Percentiles rank a stretch among this genome's conserved stretches.
These are phyloP conservation scores for Candida frijolesensis DNA, from an alignment of 1,139 yeast genomes.

Conservation along the genomic window DNA sequence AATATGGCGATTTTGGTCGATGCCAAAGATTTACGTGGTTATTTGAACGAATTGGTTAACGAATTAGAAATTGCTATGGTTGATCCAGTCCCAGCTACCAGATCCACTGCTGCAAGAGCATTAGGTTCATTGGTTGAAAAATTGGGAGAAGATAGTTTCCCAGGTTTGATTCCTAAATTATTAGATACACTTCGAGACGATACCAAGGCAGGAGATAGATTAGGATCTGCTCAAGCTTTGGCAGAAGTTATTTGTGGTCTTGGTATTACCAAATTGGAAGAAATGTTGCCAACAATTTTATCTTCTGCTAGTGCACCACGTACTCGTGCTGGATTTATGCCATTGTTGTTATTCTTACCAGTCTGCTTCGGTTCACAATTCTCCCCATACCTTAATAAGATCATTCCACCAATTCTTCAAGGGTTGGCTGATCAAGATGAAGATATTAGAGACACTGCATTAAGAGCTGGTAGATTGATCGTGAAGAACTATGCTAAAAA, in stretches of 20 bases:
- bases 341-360: constrained; percentile 84
- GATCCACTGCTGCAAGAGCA: constrained; percentile 98
- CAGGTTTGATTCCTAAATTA: constrained; percentile 83
- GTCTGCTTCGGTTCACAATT: constrained; percentile 93
- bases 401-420: constrained; percentile 85
- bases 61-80: constrained; percentile 95
- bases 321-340: constrained; percentile 90
- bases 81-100: constrained; percentile 95
- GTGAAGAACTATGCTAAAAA: constrained; percentile 90
- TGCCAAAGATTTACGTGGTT: constrained; percentile 80
- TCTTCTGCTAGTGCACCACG: constrained; percentile 69
- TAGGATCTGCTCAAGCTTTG: constrained; percentile 97
- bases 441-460: constrained; percentile 83
- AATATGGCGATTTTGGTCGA: constrained; percentile 97
- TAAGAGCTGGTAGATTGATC: constrained; percentile 90
- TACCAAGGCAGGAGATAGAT: constrained; percentile 82
- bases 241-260: constrained; percentile 93
- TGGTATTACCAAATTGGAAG: constrained; percentile 86
- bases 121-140: constrained; percentile 95
- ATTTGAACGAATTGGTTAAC: constrained; percentile 70
- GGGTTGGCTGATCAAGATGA: constrained; percentile 93
- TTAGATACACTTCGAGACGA: constrained; percentile 79
- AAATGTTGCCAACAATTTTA: constrained; percentile 77
- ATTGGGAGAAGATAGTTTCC: constrained; percentile 95
- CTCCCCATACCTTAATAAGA: constrained; percentile 81